phyloP scores from a whole-genome alignment of 768 basidiomycete species.

The Mycena latifolia region DNA sequence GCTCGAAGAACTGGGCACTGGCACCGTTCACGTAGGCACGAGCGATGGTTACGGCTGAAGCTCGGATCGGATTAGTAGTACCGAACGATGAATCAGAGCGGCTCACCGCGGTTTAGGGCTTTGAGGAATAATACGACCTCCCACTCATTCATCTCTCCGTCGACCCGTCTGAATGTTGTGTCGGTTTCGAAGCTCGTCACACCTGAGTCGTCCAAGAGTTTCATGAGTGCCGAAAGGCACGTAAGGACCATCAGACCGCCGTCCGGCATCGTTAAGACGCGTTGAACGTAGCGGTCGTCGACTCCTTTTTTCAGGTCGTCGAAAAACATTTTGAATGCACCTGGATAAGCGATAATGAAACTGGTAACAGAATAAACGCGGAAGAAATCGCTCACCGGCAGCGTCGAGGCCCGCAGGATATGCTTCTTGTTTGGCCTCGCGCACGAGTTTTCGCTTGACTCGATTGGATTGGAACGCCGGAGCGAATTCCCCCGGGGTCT shows the following conservation, averaged over 20 bases:
- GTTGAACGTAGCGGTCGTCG: conserved; percentile 11
- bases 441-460: conserved; percentile 9
- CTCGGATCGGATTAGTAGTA: too few relatives aligned
- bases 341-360: background rate
- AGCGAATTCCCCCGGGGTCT: background rate
- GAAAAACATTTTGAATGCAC: conserved; percentile 13
- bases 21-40: conserved; percentile 17
- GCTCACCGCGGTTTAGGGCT: conserved; percentile 18
- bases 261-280: background rate
- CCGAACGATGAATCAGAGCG: too few relatives aligned
- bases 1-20: conserved; percentile 10
- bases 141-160: conserved; percentile 22
- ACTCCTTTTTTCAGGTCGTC: conserved; percentile 3
- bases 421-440: background rate
- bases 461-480: conserved; percentile 3
- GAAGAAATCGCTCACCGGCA: too few relatives aligned
- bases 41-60: conserved; percentile 17
- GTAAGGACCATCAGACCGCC: conserved; percentile 24
- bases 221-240: conserved; percentile 13
- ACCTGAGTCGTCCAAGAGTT: conserved; percentile 20
- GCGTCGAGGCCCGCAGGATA: conserved; percentile 15
- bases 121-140: conserved; percentile 26
- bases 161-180: conserved; percentile 20
- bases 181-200: conserved; percentile 28
- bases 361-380: background rate